Evolutionary conservation across 495 filamentous ascomycete species (phyloP).

Genomic region (Tuber calosporum): DNA sequence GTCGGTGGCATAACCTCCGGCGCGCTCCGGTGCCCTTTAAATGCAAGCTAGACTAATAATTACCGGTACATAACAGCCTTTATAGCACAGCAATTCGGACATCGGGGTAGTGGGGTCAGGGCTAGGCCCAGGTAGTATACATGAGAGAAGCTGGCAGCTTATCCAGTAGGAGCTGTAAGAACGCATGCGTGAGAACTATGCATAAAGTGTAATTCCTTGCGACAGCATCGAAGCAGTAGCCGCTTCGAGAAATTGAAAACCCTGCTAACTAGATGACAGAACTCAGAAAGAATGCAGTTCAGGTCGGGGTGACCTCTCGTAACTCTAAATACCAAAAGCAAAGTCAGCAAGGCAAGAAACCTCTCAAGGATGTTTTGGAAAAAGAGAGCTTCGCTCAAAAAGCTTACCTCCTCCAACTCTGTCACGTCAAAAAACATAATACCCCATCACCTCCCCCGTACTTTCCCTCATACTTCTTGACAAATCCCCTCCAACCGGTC

Average conservation of each 20-base stretch:
- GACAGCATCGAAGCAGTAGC: slow-evolving; percentile 52
- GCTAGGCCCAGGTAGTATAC: slow-evolving; percentile 52
- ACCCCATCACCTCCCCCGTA: slow-evolving; percentile 46
- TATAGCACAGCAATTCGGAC: slow-evolving; percentile 53
- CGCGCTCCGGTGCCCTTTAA: slow-evolving; percentile 48
- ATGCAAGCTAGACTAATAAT: slow-evolving; percentile 55
- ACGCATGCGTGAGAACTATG: slow-evolving; percentile 54
- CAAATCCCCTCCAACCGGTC: slow-evolving; percentile 59
- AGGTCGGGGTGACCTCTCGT: slow-evolving; percentile 52
- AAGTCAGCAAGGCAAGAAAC: neutral
- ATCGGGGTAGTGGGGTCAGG: slow-evolving; percentile 50
- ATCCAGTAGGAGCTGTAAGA: slow-evolving; percentile 57
- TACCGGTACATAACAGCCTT: slow-evolving; percentile 56
- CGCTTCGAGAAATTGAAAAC: slow-evolving; percentile 55
- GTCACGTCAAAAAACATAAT: slow-evolving; percentile 60
- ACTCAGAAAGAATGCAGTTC: slow-evolving; percentile 55
- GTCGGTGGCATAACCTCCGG: slow-evolving; percentile 62
- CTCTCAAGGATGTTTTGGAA: neutral
- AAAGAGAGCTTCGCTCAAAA: slow-evolving; percentile 46
- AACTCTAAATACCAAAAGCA: slow-evolving; percentile 44
- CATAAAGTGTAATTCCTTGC: slow-evolving; percentile 63
- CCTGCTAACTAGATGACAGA: slow-evolving; percentile 54
- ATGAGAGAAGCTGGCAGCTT: slow-evolving; percentile 47
- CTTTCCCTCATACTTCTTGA: slow-evolving; percentile 50
- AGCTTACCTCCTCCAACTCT: slow-evolving; percentile 52